Percentiles rank a stretch among this genome's conserved stretches.
phyloP scores from a whole-genome alignment of 306 rosid genomes.

The Cucurbita ficifolia region DNA sequence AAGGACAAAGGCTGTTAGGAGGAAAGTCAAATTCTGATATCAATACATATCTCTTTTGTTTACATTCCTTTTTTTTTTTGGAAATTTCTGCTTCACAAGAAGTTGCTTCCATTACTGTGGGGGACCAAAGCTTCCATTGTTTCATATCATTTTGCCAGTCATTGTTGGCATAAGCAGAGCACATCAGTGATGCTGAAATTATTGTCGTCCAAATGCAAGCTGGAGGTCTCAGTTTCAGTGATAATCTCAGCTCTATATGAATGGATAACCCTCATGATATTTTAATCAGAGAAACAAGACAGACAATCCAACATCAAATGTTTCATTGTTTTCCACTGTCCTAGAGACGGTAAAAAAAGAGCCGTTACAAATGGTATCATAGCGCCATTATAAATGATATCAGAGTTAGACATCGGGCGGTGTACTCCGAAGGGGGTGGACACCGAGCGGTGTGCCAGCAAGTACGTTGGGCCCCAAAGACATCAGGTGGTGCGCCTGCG shows the following conservation, averaged over 20 bases:
- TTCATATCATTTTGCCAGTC: not conserved
- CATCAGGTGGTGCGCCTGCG: too few relatives aligned
- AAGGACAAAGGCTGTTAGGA: constrained; percentile 41
- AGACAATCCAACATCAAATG: not conserved
- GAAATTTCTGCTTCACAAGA: constrained; percentile 20
- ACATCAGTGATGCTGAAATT: constrained; percentile 5
- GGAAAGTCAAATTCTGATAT: constrained; percentile 32
- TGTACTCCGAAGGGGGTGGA: too few relatives aligned
- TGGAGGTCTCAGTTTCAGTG: not conserved
- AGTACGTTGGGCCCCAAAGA: too few relatives aligned
- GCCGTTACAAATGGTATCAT: too few relatives aligned
- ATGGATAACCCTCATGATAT: not conserved
- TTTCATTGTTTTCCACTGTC: not conserved
- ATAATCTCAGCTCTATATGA: not conserved
- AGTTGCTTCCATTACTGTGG: constrained; percentile 1
- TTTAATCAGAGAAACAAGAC: not conserved
- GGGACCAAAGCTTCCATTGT: constrained; percentile 12
- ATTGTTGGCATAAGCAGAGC: constrained; percentile 5
- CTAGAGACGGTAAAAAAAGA: too few relatives aligned
- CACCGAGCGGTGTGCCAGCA: too few relatives aligned
- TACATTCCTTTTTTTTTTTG: constrained; percentile 23
- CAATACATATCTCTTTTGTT: constrained; percentile 21
- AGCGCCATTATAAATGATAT: too few relatives aligned
- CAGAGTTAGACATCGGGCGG: too few relatives aligned
- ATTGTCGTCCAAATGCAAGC: not conserved